phyloP scores from a whole-genome alignment of 2,329 filamentous ascomycete genomes.

The Paecilomyces dactylethromorphus region DNA sequence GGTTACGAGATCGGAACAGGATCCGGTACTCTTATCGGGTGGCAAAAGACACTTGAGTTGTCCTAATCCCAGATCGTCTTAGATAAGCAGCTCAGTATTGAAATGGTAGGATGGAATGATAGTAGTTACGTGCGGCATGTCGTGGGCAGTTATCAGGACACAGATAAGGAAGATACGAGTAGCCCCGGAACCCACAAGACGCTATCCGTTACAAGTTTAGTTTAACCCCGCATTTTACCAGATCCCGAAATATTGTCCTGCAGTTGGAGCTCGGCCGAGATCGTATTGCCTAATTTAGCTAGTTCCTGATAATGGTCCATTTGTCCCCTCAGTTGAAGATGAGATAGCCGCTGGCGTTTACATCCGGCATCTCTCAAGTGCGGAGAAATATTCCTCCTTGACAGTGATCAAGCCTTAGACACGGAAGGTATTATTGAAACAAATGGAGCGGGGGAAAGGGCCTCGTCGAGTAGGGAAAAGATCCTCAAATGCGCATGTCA shows the following conservation, averaged over 20 bases:
- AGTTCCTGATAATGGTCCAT: not conserved
- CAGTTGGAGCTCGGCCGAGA: not conserved
- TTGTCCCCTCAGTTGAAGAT: not conserved
- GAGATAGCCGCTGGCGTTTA: not conserved
- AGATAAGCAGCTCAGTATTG: not conserved
- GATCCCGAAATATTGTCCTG: not conserved
- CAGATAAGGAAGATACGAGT: not conserved
- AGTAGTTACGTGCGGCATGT: not conserved
- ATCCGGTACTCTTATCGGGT: not conserved
- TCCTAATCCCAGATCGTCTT: not conserved
- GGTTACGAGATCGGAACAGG: not conserved
- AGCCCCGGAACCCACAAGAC: not conserved
- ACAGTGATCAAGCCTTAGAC: not conserved
- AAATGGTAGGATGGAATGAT: not conserved
- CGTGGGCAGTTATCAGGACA: not conserved
- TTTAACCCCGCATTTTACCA: not conserved
- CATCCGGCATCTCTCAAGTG: not conserved
- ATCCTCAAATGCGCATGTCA: conserved; percentile 25
- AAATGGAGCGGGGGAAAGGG: conserved; percentile 8
- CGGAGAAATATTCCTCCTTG: not conserved
- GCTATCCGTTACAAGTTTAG: not conserved
- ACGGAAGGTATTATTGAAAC: not conserved
- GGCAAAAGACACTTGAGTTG: not conserved
- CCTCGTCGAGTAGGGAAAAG: conserved; percentile 22
- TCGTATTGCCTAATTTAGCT: not conserved